Evolutionary conservation across 257 asterid genomes (phyloP), one percentile per base, ranked within the genome.

Genomic region (Leonotis leonurus): DNA sequence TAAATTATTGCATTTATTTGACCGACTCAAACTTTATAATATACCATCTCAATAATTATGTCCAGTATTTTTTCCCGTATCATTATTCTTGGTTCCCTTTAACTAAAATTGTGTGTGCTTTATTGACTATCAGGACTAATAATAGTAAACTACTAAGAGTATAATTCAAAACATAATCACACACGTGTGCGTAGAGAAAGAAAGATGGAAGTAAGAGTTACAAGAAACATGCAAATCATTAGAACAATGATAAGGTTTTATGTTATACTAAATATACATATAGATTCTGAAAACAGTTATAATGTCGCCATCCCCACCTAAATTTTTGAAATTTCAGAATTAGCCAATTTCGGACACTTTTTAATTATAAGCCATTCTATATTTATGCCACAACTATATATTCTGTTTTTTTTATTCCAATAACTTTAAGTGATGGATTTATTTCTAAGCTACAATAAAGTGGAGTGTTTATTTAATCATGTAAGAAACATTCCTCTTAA

Each of bases 231-330:
- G 25, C 73, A n/a, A 75, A 62, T 76, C 65, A 64, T 57, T 30
- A 18, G 24, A 50, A 39, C 10, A 54, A 48, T 64, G 65, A 69
- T 70, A 27, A 64, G 62, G 65, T 52, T 56, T 6, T 35, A 56
- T 54, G 56, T 14, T 27, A 57, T 44, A 46, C 56, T 24, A 22
- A 65, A 69, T 56, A 44, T 44, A 53, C 65, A 71, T 62, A 71
- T 54, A 30, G 33, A 16, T 64, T 13, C 64, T 18, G 32, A 17
- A 26, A 36, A 54, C 5, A 48, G 73, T 61, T 72, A 69, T 33
- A 8, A 50, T 65, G 79, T 77, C 83, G 64, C 71, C 56, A 78
- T 76, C 82, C 43, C 32, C 26, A 69, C 73, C 73, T 55, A 64
- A 61, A 62, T 33, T 29, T 36, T 18, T 39, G 27, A 33, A 43